These are phyloP conservation scores for Marasmius fiardii DNA, from an alignment of 1,284 basidiomycete species.

Conservation along the genomic window DNA sequence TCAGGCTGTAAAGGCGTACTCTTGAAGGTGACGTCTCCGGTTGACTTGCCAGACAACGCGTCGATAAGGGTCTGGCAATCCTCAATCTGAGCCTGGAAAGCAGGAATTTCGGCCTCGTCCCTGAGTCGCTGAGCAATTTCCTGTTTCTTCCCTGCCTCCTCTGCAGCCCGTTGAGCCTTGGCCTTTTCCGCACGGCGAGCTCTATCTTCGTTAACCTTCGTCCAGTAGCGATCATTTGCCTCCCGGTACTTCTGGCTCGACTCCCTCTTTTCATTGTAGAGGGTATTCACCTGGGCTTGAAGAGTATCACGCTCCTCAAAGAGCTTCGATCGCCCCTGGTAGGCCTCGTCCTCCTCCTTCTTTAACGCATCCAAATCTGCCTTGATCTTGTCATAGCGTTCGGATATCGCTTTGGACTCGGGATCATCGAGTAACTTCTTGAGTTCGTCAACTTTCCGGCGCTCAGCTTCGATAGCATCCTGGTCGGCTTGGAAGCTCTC, in stretches of 20 bases:
- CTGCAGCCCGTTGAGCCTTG: slow-evolving; percentile 78
- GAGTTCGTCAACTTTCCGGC: slow-evolving; percentile 75
- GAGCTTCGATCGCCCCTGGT: slow-evolving; percentile 80
- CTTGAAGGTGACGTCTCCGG: slow-evolving; percentile 51
- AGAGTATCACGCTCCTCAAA: slow-evolving; percentile 85
- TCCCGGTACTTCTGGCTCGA: slow-evolving; percentile 71
- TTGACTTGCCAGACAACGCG: slow-evolving; percentile 78
- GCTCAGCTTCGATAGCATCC: slow-evolving; percentile 80
- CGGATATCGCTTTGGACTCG: slow-evolving; percentile 78
- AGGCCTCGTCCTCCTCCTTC: slow-evolving; percentile 84
- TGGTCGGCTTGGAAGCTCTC: slow-evolving; percentile 81
- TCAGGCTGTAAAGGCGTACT: slow-evolving; percentile 34
- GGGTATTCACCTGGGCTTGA: slow-evolving; percentile 66
- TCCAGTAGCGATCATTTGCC: slow-evolving; percentile 77
- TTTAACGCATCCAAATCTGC: slow-evolving; percentile 85
- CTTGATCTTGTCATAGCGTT: slow-evolving; percentile 83
- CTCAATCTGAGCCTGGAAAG: slow-evolving; percentile 93
- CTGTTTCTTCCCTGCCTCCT: slow-evolving; percentile 82
- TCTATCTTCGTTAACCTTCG: slow-evolving; percentile 82
- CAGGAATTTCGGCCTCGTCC: slow-evolving; percentile 90
- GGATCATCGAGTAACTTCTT: slow-evolving; percentile 89
- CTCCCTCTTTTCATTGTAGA: slow-evolving; percentile 82
- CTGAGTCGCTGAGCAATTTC: slow-evolving; percentile 80
- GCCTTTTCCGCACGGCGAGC: slow-evolving; percentile 79
- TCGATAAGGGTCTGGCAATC: slow-evolving; percentile 95